Evolutionary conservation across 148 eudicot species (phyloP).

Genomic region (Drosera capensis): DNA sequence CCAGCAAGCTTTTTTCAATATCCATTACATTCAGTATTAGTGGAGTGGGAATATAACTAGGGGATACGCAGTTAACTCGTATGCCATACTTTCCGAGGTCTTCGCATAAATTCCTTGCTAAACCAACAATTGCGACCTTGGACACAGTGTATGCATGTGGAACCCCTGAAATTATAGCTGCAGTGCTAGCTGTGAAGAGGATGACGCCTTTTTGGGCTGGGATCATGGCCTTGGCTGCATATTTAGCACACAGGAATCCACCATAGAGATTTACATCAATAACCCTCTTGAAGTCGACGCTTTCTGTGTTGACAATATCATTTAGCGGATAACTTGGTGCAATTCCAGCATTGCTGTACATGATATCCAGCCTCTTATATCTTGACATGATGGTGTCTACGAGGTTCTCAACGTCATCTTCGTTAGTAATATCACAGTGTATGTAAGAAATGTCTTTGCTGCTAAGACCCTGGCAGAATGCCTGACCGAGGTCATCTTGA

Average conservation of each 20-base stretch:
- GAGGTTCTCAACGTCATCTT: conserved; percentile 3
- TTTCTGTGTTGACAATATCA: conserved; percentile 6
- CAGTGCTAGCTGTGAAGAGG: conserved; percentile 16
- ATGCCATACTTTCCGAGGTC: conserved; percentile 32
- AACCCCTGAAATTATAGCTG: conserved; percentile 13
- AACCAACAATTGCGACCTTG: conserved; percentile 17
- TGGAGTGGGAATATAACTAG: conserved; percentile 8
- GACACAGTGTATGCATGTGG: no score
- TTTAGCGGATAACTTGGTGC: conserved; percentile 5
- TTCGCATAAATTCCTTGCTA: conserved; percentile 10
- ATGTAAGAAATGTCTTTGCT: conserved; percentile 2
- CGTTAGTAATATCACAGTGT: conserved; percentile 16
- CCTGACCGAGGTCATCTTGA: not conserved
- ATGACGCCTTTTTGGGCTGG: conserved; percentile 16
- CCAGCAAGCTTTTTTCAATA: conserved; percentile 3
- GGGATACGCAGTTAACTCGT: conserved; percentile 31
- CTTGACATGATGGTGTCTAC: conserved; percentile 9
- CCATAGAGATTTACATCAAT: conserved; percentile 19
- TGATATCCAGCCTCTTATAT: conserved; percentile 18
- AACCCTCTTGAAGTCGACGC: conserved; percentile 15
- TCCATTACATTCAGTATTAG: not conserved
- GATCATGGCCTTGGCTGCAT: conserved; percentile 23
- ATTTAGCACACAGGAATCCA: conserved; percentile 14
- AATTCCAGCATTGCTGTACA: conserved; percentile 36
- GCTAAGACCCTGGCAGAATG: conserved; percentile 2